Base-by-base conservation (phyloP, 2,329 filamentous ascomycete genomes). In the Fusarium sacchari region DNA sequence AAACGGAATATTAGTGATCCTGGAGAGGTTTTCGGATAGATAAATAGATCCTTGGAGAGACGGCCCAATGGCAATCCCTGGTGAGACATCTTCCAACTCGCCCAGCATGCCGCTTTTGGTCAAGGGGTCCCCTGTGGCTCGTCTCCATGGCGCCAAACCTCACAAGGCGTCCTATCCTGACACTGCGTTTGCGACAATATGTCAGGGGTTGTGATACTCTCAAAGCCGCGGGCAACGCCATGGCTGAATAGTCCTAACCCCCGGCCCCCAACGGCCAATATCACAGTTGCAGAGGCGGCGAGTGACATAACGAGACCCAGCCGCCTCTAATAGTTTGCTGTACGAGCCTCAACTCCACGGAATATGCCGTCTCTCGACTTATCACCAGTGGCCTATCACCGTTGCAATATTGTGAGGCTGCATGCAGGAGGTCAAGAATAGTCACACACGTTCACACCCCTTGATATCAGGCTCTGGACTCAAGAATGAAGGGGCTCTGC, bases 71-170 rank as follows among this genome's bases (percentile, higher is more conserved):
- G 13, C 12, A 22, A 42, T 36, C 46, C 39, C 49, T 43, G 50
- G 28, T 42, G 44, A 66, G 62, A 43, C 65, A 71, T 39, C 39
- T 14, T 28, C 26, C 26, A 26, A 39, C n/a, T 67, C 66, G 66
- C 71, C 58, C 58, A 64, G 71, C 42, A 60, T 73, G 56, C 69
- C 61, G 66, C 43, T 67, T 75, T 43, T 47, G 72, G 63, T 30
- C 20, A 69, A 34, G 43, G 39, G 32, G 36, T 44, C 28, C 55
- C 55, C 49, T 40, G 49, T 44, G 55, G 30, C 68, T 65, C 44
- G 34, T 56, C 56, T 24, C 15, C 34, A 62, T 42, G 61, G 65
- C 61, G 62, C 52, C 55, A 64, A 68, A 58, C 69, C 30, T 56
- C 26, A 60, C 36, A 64, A 55, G 60, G 64, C 71, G 64, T 56